Conservation (phyloP, 2,329 filamentous ascomycete genomes). For the Phaeosphaeriaceae sp. region DNA sequence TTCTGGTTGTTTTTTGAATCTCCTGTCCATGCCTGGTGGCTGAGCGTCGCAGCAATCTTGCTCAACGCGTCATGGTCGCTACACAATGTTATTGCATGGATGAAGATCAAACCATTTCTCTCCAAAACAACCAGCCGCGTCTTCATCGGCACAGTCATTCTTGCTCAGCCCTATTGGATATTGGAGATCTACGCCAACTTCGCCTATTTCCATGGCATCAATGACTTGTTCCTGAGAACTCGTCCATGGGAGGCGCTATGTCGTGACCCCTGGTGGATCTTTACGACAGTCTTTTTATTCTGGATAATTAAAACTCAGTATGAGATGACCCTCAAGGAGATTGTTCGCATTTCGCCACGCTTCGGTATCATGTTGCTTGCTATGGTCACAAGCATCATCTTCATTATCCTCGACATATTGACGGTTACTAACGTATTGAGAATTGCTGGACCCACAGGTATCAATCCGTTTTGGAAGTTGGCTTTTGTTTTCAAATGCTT, state of each 20-base stretch:
- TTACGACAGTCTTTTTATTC: conserved; percentile 65
- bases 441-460: conserved; percentile 54
- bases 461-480: conserved; percentile 71
- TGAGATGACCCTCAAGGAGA: conserved; percentile 63
- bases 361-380: conserved; percentile 67
- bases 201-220: conserved; percentile 65
- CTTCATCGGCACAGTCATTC: conserved; percentile 65
- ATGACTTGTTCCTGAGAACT: conserved; percentile 60
- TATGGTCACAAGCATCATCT: conserved; percentile 66
- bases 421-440: conserved; percentile 61
- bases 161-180: conserved; percentile 69
- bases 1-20: conserved; percentile 65
- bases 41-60: conserved; percentile 65
- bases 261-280: conserved; percentile 73
- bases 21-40: conserved; percentile 67
- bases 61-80: conserved; percentile 69
- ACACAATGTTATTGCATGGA: conserved; percentile 71
- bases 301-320: conserved; percentile 69
- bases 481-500: conserved; percentile 71
- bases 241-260: conserved; percentile 67
- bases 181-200: conserved; percentile 71
- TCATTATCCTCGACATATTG: conserved; percentile 67
- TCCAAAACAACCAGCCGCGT: conserved; percentile 57
- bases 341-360: conserved; percentile 66
- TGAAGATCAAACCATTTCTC: conserved; percentile 69